These are phyloP conservation scores for Epichloe typhina DNA, from an alignment of 2,329 filamentous ascomycete species.

Conservation along the genomic window DNA sequence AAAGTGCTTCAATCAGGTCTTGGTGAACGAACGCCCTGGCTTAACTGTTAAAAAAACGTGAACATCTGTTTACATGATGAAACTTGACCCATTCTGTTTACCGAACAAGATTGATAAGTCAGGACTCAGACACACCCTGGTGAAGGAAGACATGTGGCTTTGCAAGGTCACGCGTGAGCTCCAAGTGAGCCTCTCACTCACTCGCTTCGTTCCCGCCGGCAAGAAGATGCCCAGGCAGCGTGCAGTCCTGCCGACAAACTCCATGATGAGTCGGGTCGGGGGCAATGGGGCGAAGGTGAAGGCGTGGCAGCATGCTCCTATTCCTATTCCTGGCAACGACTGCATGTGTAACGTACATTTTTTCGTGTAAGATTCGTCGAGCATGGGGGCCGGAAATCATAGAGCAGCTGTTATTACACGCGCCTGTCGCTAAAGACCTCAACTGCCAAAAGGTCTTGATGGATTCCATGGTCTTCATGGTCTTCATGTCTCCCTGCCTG, in stretches of 20 bases:
- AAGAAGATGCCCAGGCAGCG: background rate
- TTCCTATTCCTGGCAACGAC: no score
- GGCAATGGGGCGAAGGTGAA: no score
- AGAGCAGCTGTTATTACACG: background rate
- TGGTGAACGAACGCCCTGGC: no score
- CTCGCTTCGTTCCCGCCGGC: no score
- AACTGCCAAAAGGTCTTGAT: no score
- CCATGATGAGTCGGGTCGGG: background rate
- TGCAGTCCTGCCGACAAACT: background rate
- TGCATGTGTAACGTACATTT: no score
- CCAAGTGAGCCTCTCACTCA: background rate
- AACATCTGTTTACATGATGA: background rate
- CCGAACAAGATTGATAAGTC: background rate
- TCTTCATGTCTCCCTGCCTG: no score
- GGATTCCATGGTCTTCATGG: no score
- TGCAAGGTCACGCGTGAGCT: slow-evolving; percentile 2
- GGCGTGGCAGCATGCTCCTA: no score
- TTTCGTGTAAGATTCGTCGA: background rate
- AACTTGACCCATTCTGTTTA: background rate
- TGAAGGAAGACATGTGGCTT: background rate
- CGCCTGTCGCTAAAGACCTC: background rate
- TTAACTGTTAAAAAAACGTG: no score
- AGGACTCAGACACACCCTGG: background rate
- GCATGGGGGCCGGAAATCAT: background rate
- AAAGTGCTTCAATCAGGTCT: no score